Percentiles rank a stretch among this genome's conserved stretches.
phyloP scores from a whole-genome alignment of 169 alveolate species.

The Eimeria acervulina region DNA sequence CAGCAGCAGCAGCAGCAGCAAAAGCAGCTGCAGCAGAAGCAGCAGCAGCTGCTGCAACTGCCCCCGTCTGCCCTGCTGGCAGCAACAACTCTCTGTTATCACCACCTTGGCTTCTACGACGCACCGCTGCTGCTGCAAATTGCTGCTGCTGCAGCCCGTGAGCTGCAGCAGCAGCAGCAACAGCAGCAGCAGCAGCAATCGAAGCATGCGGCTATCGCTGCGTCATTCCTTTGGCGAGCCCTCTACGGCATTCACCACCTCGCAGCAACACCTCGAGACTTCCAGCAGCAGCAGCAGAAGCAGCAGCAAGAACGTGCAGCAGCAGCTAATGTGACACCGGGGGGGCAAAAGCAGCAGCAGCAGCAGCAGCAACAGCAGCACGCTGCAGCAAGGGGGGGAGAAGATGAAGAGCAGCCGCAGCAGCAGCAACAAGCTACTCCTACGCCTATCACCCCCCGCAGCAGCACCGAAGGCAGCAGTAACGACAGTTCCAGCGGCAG shows the following conservation, averaged over 20 bases:
- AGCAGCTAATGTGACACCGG: neutral
- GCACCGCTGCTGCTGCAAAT: constrained; percentile 66
- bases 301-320: constrained; percentile 24
- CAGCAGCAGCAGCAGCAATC: constrained; percentile 50
- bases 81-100: constrained; percentile 41
- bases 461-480: constrained; percentile 6
- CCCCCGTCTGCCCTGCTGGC: constrained; percentile 15
- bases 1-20: constrained; percentile 75
- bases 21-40: constrained; percentile 30
- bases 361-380: neutral
- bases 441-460: neutral
- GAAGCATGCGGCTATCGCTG: neutral
- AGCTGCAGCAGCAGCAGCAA: constrained; percentile 70
- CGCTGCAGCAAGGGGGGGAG: neutral
- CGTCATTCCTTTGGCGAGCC: constrained; percentile 33
- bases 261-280: constrained; percentile 56
- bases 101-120: constrained; percentile 57
- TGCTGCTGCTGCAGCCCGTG: constrained; percentile 43
- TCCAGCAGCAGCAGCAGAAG: constrained; percentile 46
- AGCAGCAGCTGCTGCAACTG: constrained; percentile 12
- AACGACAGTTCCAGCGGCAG: neutral
- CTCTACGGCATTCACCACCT: constrained; percentile 59
- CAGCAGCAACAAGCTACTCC: constrained; percentile 23
- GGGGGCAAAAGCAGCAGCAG: neutral
- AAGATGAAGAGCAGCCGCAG: neutral